Conservation (phyloP, 257 asterid genomes). For the Gynochthodes officinalis region DNA sequence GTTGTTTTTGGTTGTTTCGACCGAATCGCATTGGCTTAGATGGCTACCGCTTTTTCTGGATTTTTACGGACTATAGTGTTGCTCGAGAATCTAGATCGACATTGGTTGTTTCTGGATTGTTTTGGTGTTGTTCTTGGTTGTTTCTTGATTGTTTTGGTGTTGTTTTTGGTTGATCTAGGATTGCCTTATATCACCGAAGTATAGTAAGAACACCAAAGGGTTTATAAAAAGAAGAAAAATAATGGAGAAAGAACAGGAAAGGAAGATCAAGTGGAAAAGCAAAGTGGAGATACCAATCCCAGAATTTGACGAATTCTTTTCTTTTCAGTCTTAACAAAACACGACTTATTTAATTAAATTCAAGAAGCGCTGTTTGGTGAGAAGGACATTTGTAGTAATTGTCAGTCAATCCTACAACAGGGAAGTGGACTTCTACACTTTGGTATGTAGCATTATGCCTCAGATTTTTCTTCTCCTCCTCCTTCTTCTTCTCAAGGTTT, state of each 20-base stretch:
- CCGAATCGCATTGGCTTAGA: too few species aligned
- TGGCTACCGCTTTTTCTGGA: too few species aligned
- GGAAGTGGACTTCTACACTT: not conserved
- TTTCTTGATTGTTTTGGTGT: too few species aligned
- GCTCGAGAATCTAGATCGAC: too few species aligned
- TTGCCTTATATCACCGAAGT: not conserved
- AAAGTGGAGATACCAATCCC: not conserved
- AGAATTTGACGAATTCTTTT: not conserved
- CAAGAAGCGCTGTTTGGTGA: not conserved
- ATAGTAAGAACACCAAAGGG: not conserved
- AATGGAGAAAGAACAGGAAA: not conserved
- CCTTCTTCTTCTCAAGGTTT: not conserved
- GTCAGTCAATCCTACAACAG: constrained; percentile 2
- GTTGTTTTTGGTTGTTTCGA: too few species aligned
- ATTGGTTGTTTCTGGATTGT: too few species aligned
- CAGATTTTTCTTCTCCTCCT: not conserved
- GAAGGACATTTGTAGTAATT: constrained; percentile 1
- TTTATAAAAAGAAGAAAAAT: not conserved
- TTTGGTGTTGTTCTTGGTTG: too few species aligned
- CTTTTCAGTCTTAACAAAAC: not conserved
- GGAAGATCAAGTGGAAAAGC: not conserved
- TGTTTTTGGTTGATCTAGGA: not conserved
- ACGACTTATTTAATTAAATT: not conserved
- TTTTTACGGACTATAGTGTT: too few species aligned
- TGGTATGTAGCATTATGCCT: not conserved